Percentiles rank a stretch among this genome's conserved stretches.
phyloP scores from a whole-genome alignment of 1,139 yeast species.

The Taiozyma onychis region DNA sequence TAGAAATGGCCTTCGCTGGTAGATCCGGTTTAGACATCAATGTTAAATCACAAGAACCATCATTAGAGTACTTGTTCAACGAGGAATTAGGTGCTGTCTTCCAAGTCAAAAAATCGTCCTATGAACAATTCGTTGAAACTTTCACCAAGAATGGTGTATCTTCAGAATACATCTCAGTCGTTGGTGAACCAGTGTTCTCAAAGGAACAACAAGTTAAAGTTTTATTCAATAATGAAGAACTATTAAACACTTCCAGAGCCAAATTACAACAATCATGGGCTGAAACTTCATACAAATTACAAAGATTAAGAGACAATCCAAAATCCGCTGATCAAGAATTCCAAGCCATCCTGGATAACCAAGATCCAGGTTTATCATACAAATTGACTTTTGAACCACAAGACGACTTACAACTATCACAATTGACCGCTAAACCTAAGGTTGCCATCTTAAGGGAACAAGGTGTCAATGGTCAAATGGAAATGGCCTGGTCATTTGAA shows the following conservation, averaged over 20 bases:
- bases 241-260: slow-evolving; percentile 56
- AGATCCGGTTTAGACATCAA: slow-evolving; percentile 69
- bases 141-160: slow-evolving; percentile 57
- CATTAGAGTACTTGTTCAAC: slow-evolving; percentile 61
- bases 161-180: slow-evolving; percentile 45
- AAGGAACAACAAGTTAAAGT: slow-evolving; percentile 50
- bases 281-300: slow-evolving; percentile 84
- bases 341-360: slow-evolving; percentile 64
- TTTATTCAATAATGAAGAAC: slow-evolving; percentile 38
- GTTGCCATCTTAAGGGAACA: slow-evolving; percentile 98
- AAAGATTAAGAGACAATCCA: slow-evolving; percentile 92
- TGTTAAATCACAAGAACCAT: slow-evolving; percentile 29
- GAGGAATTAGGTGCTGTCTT: slow-evolving; percentile 97
- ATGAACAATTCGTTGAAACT: slow-evolving; percentile 47
- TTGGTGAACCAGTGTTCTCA: slow-evolving; percentile 60
- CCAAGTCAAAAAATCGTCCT: slow-evolving; percentile 62
- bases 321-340: slow-evolving; percentile 83
- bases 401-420: slow-evolving; percentile 35
- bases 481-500: slow-evolving; percentile 97
- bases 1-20: slow-evolving; percentile 97
- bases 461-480: slow-evolving; percentile 97
- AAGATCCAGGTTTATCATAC: slow-evolving; percentile 86
- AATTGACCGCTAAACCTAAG: slow-evolving; percentile 54
- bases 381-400: slow-evolving; percentile 63
- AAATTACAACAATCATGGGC: slow-evolving; percentile 82